Evolutionary conservation across 768 basidiomycete species (phyloP).

Genomic region (Pulveroboletus sp.): DNA sequence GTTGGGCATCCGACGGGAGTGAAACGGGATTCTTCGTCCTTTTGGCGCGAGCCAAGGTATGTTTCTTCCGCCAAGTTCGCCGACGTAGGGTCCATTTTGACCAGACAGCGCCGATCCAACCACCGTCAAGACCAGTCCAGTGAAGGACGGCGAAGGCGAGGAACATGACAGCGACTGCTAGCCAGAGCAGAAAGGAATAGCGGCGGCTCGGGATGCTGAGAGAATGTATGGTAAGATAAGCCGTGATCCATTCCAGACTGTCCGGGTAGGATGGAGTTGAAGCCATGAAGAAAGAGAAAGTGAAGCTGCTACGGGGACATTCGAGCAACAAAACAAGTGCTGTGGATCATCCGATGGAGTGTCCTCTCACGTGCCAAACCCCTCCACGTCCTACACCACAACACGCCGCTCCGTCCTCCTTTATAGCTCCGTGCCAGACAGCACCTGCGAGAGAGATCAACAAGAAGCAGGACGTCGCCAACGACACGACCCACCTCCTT

Average conservation of each 20-base stretch:
- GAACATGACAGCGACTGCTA: constrained; percentile 42
- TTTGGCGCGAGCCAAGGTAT: constrained; percentile 33
- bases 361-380: too few species aligned
- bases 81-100: constrained; percentile 54
- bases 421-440: constrained; percentile 37
- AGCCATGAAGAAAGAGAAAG: constrained; percentile 26
- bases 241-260: constrained; percentile 47
- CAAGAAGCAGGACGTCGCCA: not conserved
- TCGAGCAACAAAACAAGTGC: not conserved
- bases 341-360: too few species aligned
- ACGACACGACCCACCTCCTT: constrained; percentile 57
- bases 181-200: constrained; percentile 58
- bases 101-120: constrained; percentile 49
- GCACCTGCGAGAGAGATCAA: constrained; percentile 26
- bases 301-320: not conserved
- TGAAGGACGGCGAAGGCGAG: constrained; percentile 40
- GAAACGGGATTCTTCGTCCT: constrained; percentile 32
- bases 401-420: too few species aligned
- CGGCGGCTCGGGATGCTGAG: constrained; percentile 48
- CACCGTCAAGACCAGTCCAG: constrained; percentile 37
- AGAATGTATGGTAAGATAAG: constrained; percentile 54
- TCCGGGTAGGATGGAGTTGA: constrained; percentile 43
- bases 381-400: too few species aligned
- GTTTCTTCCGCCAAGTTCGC: constrained; percentile 52
- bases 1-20: constrained; percentile 60